A percentile compares a stretch with the other conserved stretches of the same genome.
These are phyloP conservation scores for Xylaria curta DNA, from an alignment of 495 filamentous ascomycete genomes.

Conservation along the genomic window DNA sequence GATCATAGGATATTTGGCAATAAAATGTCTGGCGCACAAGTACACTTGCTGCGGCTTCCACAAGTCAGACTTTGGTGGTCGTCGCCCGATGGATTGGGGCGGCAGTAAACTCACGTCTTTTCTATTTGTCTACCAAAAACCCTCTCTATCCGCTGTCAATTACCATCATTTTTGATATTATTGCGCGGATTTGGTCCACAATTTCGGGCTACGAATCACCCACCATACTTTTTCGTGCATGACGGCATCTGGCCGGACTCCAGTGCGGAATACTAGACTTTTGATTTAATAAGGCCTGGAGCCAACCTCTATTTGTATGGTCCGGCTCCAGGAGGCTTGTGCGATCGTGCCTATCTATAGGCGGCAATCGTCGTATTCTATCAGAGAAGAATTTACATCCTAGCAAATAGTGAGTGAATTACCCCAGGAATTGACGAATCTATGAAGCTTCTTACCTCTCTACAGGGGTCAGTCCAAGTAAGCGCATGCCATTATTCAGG, in stretches of 20 bases:
- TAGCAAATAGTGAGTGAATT: slow-evolving; percentile 5
- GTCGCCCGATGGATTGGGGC: not conserved
- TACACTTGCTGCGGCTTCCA: not conserved
- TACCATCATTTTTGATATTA: not conserved
- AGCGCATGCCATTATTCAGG: slow-evolving; percentile 80
- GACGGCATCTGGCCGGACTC: not conserved
- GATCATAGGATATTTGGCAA: not conserved
- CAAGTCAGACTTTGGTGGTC: not conserved
- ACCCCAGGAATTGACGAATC: too few relatives aligned
- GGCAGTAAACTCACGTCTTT: slow-evolving; percentile 22
- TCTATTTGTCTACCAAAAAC: slow-evolving; percentile 17
- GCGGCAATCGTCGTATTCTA: not conserved
- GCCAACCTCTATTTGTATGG: not conserved
- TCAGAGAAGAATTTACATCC: slow-evolving; percentile 21
- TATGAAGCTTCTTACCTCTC: slow-evolving; percentile 56
- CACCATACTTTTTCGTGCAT: not conserved
- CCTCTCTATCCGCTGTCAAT: not conserved
- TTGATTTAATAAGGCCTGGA: not conserved
- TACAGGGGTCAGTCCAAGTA: slow-evolving; percentile 81
- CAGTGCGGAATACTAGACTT: not conserved
- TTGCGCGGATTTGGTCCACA: not conserved
- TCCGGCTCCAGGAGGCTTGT: not conserved
- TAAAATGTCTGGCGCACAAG: not conserved
- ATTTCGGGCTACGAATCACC: slow-evolving; percentile 11
- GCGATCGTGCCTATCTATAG: not conserved